These are phyloP conservation scores for Yamadazyma sp. DNA, from an alignment of 1,139 yeast species.

Conservation along the genomic window DNA sequence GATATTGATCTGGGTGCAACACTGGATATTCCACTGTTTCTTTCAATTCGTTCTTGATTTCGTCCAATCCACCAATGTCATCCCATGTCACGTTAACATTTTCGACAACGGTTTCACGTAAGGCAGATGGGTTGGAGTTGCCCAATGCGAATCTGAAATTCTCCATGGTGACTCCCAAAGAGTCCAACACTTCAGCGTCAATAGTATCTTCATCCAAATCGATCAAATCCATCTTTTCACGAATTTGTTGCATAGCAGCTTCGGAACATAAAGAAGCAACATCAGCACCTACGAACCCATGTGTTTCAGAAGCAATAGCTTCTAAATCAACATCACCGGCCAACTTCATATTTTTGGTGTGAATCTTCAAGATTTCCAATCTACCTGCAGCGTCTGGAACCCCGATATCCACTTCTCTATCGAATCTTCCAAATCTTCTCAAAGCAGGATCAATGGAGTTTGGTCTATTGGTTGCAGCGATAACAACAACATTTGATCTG, in stretches of 20 bases:
- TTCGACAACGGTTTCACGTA: slow-evolving; percentile 99
- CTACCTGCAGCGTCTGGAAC: slow-evolving; percentile 99
- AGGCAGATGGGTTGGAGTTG: slow-evolving; percentile 97
- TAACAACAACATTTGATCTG: slow-evolving; percentile 93
- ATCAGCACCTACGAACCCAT: slow-evolving; percentile 96
- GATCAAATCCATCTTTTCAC: slow-evolving; percentile 98
- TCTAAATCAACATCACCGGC: slow-evolving; percentile 95
- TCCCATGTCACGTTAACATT: slow-evolving; percentile 98
- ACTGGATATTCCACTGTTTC: slow-evolving; percentile 99
- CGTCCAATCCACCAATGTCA: slow-evolving; percentile 94
- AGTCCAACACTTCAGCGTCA: slow-evolving; percentile 95
- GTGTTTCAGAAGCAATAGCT: slow-evolving; percentile 75
- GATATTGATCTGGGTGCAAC: slow-evolving; percentile 96
- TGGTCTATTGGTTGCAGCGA: slow-evolving; percentile 89
- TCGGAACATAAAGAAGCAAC: slow-evolving; percentile 88
- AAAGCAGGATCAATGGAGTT: slow-evolving; percentile 98
- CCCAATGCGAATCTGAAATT: slow-evolving; percentile 97
- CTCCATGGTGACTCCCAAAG: slow-evolving; percentile 98
- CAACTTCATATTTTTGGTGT: slow-evolving; percentile 95
- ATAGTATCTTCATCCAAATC: slow-evolving; percentile 97
- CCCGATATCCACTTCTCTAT: slow-evolving; percentile 98
- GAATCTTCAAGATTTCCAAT: slow-evolving; percentile 83
- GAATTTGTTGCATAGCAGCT: slow-evolving; percentile 92
- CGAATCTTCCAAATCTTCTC: slow-evolving; percentile 98
- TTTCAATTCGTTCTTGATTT: slow-evolving; percentile 92